Base-by-base conservation (phyloP, 2,329 filamentous ascomycete species). In the Aureobasidium subglaciale region DNA sequence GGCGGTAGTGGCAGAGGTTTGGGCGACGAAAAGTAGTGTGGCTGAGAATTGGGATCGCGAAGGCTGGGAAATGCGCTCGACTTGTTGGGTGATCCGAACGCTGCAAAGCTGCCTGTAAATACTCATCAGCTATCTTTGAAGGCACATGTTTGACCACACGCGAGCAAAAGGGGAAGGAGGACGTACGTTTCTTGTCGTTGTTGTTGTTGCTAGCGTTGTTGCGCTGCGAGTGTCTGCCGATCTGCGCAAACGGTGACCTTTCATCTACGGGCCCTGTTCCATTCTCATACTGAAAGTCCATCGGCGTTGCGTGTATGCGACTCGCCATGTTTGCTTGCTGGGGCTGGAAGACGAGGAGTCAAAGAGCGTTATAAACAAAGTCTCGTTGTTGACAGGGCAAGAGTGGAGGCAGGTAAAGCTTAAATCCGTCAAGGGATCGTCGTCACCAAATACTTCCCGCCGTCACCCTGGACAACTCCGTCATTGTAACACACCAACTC, bases 281-380 rank as follows among this genome's bases (percentile, higher is more conserved):
- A 60, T 78, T 78, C 55, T 76, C 65, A 62, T 70, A 81, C 62
- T 78, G 71, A 65, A 77, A 81, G 66, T 81, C 78, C 78, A 81
- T 81, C 55, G 75, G 75, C 43, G 72, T 71, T 24, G 40, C 40
- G 29, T 43, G 40, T n/a, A 43, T 43, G 24, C 40, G 40, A 46
- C 30, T 34, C 43, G 75, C 63, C 65, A 68, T 67, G 29, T 55
- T 62, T 53, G 48, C 38, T 29, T 35, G 43, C 35, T 49, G 34
- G 22, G 38, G 24, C 29, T 18, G 11, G 37, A 42, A n/a, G 24
- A 11, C 5, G 22, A 54, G 32, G 13, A 10, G 25, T 8, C 30
- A 41, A 41, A 41, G 15, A 40, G n/a, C 35, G 34, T 37, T 52
- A 20, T 38, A 52, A 52, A 52, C 48, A 52, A 52, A 38, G 22